Base-by-base conservation (phyloP, 805 yeast species). In the Candida cerambycidarum region DNA sequence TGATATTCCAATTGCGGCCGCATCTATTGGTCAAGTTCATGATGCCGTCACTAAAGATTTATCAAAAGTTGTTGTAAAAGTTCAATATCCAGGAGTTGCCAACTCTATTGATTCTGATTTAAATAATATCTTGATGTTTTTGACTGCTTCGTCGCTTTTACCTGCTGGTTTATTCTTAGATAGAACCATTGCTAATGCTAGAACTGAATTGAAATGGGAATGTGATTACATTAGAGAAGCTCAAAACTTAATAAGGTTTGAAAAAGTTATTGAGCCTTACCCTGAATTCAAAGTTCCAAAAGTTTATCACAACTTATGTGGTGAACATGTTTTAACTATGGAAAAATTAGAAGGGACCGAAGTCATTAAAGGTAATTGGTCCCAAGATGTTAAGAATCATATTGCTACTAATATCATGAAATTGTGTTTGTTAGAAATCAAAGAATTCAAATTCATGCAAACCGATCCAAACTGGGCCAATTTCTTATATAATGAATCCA, bases 381-480 rank as follows among this genome's bases (percentile, higher is more conserved):
- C 71, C 44, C 97, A 89, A 65, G 80, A 78, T 7, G 79, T 84
- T 6, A 80, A 77, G 47, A 72, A 93, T 63, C 85, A 85, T 80
- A 83, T 93, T 40, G 95, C 96, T 13, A 78, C 87, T 3, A 77
- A 84, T 51, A 82, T 93, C 40, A 85, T 93, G 96, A 77, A 88
- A 50, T 71, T 93, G 32, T 89, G 97, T 57, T 68, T 93, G 37
- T 72, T 77, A 52, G 99, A 93, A 65, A 86, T 93, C 61, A 87
- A 89, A 11, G 69, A 78, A 53, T 90, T 85, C 69, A 78, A 77
- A 56, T 92, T 84, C 67, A 93, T 93, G 99, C 99, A 93, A 67
- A 92, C 98, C 1, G 99, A 93, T 67, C 99, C 99, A 39, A 93
- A 93, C 63, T 93, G 99, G 99, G 97, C 99, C 34, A 93, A 93